Evolutionary conservation across 2,329 filamentous ascomycete species (phyloP).

Genomic region (Paraconiothyrium sp.): DNA sequence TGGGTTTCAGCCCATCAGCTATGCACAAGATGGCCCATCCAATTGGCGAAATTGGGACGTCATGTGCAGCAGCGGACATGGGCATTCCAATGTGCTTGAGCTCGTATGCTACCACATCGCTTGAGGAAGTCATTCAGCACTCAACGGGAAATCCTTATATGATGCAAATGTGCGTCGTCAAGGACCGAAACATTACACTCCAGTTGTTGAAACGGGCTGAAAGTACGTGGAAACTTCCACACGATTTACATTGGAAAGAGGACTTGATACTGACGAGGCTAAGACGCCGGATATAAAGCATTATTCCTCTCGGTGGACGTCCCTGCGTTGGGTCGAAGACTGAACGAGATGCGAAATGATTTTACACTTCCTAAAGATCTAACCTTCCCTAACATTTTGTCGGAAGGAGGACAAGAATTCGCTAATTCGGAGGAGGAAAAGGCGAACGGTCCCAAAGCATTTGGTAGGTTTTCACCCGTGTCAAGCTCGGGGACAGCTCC

Average conservation of each 20-base stretch:
- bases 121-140: conserved; percentile 70
- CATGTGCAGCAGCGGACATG: conserved; percentile 66
- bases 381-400: conserved; percentile 56
- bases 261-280: conserved; percentile 6
- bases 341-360: conserved; percentile 57
- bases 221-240: conserved; percentile 43
- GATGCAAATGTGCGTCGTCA: conserved; percentile 66
- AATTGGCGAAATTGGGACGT: conserved; percentile 69
- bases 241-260: not conserved
- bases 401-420: conserved; percentile 28
- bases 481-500: not conserved
- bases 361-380: conserved; percentile 51
- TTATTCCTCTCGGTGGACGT: conserved; percentile 65
- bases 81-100: conserved; percentile 71
- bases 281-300: conserved; percentile 56
- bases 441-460: conserved; percentile 27
- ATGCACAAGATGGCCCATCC: conserved; percentile 72
- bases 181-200: conserved; percentile 56
- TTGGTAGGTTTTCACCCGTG: conserved; percentile 8
- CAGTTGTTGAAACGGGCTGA: conserved; percentile 56
- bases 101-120: conserved; percentile 67
- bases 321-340: conserved; percentile 45
- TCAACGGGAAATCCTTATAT: conserved; percentile 52
- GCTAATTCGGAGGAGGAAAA: conserved; percentile 29
- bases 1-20: conserved; percentile 64